These are phyloP conservation scores for Aspergillus sp. DNA, from an alignment of 2,329 filamentous ascomycete genomes.

Conservation along the genomic window DNA sequence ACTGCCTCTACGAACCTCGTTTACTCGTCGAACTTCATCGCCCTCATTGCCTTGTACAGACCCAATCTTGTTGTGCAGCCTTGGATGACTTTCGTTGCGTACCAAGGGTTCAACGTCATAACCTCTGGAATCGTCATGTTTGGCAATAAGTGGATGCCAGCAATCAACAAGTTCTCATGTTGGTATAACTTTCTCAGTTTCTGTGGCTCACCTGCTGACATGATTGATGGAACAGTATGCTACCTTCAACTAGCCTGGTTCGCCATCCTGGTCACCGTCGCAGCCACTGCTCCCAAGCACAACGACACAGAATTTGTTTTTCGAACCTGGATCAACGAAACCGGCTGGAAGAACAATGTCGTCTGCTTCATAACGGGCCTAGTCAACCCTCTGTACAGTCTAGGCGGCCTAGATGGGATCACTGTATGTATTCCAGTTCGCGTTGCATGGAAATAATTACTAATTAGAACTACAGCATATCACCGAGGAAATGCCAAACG, in stretches of 20 bases:
- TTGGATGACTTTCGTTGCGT: constrained; percentile 53
- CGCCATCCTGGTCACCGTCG: constrained; percentile 52
- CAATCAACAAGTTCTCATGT: constrained; percentile 49
- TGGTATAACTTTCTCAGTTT: constrained; percentile 5
- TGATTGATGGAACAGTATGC: constrained; percentile 30
- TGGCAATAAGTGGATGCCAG: constrained; percentile 49
- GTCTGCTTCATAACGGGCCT: constrained; percentile 56
- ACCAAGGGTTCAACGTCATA: constrained; percentile 44
- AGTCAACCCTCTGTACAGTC: constrained; percentile 52
- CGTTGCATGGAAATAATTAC: background rate
- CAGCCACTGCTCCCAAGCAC: constrained; percentile 50
- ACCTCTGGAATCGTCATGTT: constrained; percentile 52
- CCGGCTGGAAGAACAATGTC: constrained; percentile 54
- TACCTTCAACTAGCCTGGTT: constrained; percentile 54
- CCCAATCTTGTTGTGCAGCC: constrained; percentile 44
- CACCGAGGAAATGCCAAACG: constrained; percentile 55
- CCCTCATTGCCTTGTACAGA: constrained; percentile 47
- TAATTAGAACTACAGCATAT: constrained; percentile 42
- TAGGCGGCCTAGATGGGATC: constrained; percentile 53
- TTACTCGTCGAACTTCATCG: constrained; percentile 47
- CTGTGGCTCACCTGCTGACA: background rate
- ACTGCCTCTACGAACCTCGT: constrained; percentile 50
- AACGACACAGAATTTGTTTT: constrained; percentile 55
- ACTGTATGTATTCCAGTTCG: constrained; percentile 27
- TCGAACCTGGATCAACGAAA: constrained; percentile 55